phyloP scores from a whole-genome alignment of 164 flowering plant genomes.

The Aristolochia californica region DNA sequence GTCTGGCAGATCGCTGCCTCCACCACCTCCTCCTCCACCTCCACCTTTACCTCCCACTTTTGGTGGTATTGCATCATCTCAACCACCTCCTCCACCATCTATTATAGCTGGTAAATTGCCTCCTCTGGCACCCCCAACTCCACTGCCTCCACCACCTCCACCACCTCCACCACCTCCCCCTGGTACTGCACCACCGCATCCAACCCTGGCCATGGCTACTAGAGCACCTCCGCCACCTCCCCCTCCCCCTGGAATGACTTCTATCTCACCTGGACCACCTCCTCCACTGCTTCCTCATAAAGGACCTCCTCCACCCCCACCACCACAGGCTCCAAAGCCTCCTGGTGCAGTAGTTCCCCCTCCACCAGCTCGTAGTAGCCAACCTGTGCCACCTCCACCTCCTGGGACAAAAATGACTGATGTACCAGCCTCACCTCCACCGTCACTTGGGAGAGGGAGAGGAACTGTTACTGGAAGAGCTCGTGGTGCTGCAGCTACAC shows the following conservation, averaged over 20 bases:
- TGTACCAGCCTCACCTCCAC: conserved; percentile 70
- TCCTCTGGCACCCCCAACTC: too few relatives aligned
- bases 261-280: conserved; percentile 13
- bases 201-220: conserved; percentile 1
- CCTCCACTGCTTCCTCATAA: too few relatives aligned
- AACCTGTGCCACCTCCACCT: conserved; percentile 48
- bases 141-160: too few relatives aligned
- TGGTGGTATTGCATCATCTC: too few relatives aligned
- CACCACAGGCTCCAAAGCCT: too few relatives aligned
- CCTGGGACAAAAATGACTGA: conserved; percentile 31
- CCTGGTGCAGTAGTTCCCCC: too few relatives aligned
- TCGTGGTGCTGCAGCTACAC: conserved; percentile 28
- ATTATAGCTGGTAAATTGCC: too few relatives aligned
- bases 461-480: conserved; percentile 30
- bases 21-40: conserved; percentile 13
- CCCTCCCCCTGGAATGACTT: conserved; percentile 9
- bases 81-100: background rate
- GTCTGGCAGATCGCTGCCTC: conserved; percentile 7
- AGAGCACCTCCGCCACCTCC: conserved; percentile 34
- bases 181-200: conserved; percentile 9
- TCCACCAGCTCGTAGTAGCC: conserved; percentile 24
- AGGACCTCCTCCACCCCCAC: too few relatives aligned
- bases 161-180: conserved; percentile 24
- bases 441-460: conserved; percentile 57
- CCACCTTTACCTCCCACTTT: conserved; percentile 21